A percentile compares a stretch with the other conserved stretches of the same genome.
Evolutionary conservation across 2,329 filamentous ascomycete genomes (phyloP).

Genomic region (Ambrosiella xylebori): DNA sequence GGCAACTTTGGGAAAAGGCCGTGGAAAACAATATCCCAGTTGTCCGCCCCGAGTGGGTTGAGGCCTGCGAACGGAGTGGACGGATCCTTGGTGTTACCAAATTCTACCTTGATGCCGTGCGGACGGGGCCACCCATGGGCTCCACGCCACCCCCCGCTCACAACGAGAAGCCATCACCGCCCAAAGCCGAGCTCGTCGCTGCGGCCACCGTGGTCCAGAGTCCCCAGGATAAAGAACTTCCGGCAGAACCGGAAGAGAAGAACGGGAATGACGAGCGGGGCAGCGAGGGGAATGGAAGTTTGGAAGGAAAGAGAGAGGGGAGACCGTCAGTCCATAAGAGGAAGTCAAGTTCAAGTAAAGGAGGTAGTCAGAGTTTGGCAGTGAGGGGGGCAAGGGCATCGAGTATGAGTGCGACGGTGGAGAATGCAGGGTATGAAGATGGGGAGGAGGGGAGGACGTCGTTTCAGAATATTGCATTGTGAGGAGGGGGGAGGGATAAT

Average conservation of each 20-base stretch:
- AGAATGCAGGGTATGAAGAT: slow-evolving; percentile 20
- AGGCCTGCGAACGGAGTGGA: slow-evolving; percentile 86
- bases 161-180: slow-evolving; percentile 5
- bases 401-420: slow-evolving; percentile 16
- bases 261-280: too few relatives aligned
- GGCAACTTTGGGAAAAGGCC: slow-evolving; percentile 85
- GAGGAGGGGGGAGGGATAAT: neutral
- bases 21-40: slow-evolving; percentile 97
- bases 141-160: slow-evolving; percentile 15
- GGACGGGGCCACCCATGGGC: slow-evolving; percentile 27
- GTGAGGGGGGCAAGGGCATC: slow-evolving; percentile 14
- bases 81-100: slow-evolving; percentile 86
- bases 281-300: too few relatives aligned
- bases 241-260: slow-evolving; percentile 11
- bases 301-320: neutral
- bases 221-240: slow-evolving; percentile 16
- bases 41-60: slow-evolving; percentile 90
- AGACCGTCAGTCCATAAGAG: neutral
- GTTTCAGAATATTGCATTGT: slow-evolving; percentile 12
- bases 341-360: neutral
- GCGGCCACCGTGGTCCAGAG: neutral
- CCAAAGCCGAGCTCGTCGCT: neutral
- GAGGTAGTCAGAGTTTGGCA: neutral
- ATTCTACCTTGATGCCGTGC: slow-evolving; percentile 78
- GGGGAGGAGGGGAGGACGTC: slow-evolving; percentile 17